Evolutionary conservation across 257 asterid genomes (phyloP), one percentile per base, ranked within the genome.

Genomic region (Cordia subcordata): DNA sequence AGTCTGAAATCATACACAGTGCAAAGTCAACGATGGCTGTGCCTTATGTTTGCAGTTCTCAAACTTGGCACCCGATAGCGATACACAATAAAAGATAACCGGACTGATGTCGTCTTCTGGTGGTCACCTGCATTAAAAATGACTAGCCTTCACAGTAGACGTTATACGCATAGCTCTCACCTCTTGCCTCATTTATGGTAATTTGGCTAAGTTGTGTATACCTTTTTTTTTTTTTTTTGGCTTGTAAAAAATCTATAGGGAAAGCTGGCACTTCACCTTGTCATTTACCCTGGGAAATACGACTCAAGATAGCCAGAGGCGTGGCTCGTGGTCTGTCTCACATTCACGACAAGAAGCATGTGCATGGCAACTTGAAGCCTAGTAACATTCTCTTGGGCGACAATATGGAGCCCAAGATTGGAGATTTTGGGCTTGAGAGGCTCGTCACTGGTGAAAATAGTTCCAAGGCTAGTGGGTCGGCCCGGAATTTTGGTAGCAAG

Each of bases 301-400:
- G 99, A 84, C 85, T 92, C 60, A 86, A 81, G 77, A 80, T 88
- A 66, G 96, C 95, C 0, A 86, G 72, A 72, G 97, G 99, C 4
- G 95, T 88, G 76, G 97, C 99, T 18, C 88, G 97, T 27, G 99
- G 97, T 54, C 81, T 92, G 1, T 50, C 66, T 53, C 88, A 88
- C 71, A 81, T 92, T 68, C 96, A 88, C 67, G 95, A 88, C 37
- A 86, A 83, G 75, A 92, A 88, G 54, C 94, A 92, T 10, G 95
- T 92, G 19, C 99, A 92, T 16, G 96, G 96, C 5, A 92, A 92
- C 69, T 69, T 92, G 51, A 92, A 88, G 82, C 96, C 96, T 71
- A 88, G 73, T 17, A 92, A 85, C 73, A 79, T 91, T 55, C 62
- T 91, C 1, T 55, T 91, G 64, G 92, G 95, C 56, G 40, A 53